Base-by-base conservation (phyloP, 805 yeast genomes). In the Kuraishia molischiana region DNA sequence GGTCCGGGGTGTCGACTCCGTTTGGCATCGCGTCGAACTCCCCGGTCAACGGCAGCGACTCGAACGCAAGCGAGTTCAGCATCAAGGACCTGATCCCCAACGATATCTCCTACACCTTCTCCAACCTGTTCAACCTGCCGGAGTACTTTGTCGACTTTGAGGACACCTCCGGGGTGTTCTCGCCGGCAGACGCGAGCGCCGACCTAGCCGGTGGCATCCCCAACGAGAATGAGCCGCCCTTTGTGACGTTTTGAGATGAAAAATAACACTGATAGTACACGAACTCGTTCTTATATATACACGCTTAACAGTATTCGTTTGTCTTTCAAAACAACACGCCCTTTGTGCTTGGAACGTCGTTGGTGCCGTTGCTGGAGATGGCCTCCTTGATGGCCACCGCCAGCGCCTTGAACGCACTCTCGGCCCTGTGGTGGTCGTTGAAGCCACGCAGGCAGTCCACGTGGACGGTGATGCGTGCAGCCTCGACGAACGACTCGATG, bases 381-480 rank as follows among this genome's bases (percentile, higher is more conserved):
- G 97, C 90, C 54, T 87, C 95, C 48, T 77, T 80, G 36, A 92
- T 68, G 3, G 98, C 98, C 17, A 92, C 68, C 0, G 98, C 98
- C 45, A 90, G 65, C 0, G 97, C 96, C 63, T 92, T 92, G 65
- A 92, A 92, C 0, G 98, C 97, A 56, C 86, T 74, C 61, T 92
- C 98, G 31, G 95, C 85, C 45, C 96, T 69, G 62, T 92, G 98
- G 59, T 92, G 98, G 59, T 92, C 98, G 59, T 92, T 92, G 58
- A 74, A 75, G 1, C 98, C 98, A 47, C 97, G 70, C 41, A 92
- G 54, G 58, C 95, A 85, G 61, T 92, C 98, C 26, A 92, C 95
- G 53, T 92, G 98, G 52, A 92, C 53, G 1, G 98, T 92, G 38
- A 92, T 72, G 42, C 82, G 81, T 1, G 97, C 95, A 30, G 84